phyloP scores from a whole-genome alignment of 192 early-diverging fungal genomes.

The Rhizophlyctis rosea region DNA sequence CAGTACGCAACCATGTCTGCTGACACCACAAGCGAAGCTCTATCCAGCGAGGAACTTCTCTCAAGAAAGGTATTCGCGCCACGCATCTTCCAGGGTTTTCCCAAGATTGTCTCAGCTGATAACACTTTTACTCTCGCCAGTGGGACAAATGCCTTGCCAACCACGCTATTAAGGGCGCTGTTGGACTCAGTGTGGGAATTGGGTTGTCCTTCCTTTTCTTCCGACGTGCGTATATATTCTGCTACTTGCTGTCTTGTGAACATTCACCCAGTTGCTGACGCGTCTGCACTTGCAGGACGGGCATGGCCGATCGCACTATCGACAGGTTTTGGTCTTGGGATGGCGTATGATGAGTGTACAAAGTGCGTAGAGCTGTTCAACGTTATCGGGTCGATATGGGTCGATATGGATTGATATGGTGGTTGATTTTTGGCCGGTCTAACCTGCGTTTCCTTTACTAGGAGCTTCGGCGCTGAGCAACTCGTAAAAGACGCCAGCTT shows the following conservation, averaged over 20 bases:
- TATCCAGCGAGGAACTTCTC: slow-evolving; percentile 22
- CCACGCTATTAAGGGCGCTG: slow-evolving; percentile 74
- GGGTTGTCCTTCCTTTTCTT: slow-evolving; percentile 85
- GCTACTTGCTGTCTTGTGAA: not conserved
- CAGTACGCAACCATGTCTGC: not conserved
- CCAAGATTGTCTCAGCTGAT: not conserved
- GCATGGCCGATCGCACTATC: slow-evolving; percentile 83
- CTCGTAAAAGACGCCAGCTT: too few relatives aligned
- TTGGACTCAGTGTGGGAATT: slow-evolving; percentile 80
- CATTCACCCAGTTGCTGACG: not conserved
- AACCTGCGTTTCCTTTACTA: too few relatives aligned
- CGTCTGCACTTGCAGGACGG: slow-evolving; percentile 48
- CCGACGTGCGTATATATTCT: slow-evolving; percentile 59
- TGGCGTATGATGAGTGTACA: slow-evolving; percentile 72
- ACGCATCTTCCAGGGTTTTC: not conserved
- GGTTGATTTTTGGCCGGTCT: too few relatives aligned
- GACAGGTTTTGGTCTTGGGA: slow-evolving; percentile 78
- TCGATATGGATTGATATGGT: too few relatives aligned
- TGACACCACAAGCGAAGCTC: not conserved
- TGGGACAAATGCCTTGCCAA: slow-evolving; percentile 84
- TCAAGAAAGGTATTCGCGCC: slow-evolving; percentile 19
- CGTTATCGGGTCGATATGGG: too few relatives aligned
- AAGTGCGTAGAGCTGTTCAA: too few relatives aligned
- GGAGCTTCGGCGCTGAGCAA: too few relatives aligned
- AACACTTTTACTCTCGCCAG: slow-evolving; percentile 29